Base-by-base conservation (phyloP, 2,329 filamentous ascomycete species). In the Tolypocladium paradoxum region DNA sequence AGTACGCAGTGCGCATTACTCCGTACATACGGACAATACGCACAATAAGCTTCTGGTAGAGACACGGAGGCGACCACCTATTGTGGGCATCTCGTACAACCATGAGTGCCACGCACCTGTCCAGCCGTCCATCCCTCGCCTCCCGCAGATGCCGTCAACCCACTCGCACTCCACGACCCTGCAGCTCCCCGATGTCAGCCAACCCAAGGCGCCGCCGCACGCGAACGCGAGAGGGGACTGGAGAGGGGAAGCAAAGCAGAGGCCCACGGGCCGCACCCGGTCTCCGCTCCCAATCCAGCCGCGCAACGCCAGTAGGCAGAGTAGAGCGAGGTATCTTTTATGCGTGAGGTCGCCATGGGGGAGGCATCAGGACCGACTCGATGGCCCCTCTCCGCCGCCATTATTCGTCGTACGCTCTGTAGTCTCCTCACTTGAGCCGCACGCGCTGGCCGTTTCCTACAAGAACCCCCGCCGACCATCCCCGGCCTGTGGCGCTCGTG, bases 121-220 rank as follows among this genome's bases (percentile, higher is more conserved):
- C 29, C 11, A n/a, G 22, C 33, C 27, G 34, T 22, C 34, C 49
- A 31, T 48, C 50, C 27, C 49, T 40, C 38, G 22, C 48, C 52
- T 20, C 47, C 50, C 48, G 45, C 43, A 51, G 52, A 55, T 53
- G 40, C 49, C 51, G 52, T 53, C 55, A 56, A 55, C 51, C 56
- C 56, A 56, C 56, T 56, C 47, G 46, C 54, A 51, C 54, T 55
- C 46, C 37, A 51, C 53, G 56, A 50, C 48, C 48, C 43, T 57
- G 56, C 56, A 54, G 54, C 54, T 50, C 51, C 43, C 46, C 52
- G 48, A 37, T 47, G 50, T 50, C 48, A 58, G 31, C 55, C 55
- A 55, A 52, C 50, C 52, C 50, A 48, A 50, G 37, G 14, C 49
- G 34, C 48, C 33, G 51, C 50, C 49, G 49, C 49, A 49, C 46